Percentiles rank a stretch among this genome's conserved stretches.
These are phyloP conservation scores for Guyanaporus albipodus DNA, from an alignment of 768 basidiomycete species.

Conservation along the genomic window DNA sequence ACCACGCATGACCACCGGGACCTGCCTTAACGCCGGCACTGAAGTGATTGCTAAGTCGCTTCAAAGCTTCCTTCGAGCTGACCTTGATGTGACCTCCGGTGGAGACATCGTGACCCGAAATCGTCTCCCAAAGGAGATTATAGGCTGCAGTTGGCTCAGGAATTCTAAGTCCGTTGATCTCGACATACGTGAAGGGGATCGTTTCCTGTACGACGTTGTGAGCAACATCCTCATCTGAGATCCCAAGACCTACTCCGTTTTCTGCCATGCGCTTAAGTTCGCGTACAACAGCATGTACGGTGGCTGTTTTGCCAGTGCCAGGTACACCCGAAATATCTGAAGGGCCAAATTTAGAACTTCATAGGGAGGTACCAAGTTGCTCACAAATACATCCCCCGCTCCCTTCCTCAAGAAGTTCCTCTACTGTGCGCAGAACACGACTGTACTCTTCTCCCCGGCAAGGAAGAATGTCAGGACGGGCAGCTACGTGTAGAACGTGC, in stretches of 20 bases:
- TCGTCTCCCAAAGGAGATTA: slow-evolving; percentile 84
- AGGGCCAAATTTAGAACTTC: background rate
- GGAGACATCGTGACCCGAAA: slow-evolving; percentile 73
- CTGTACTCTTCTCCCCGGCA: slow-evolving; percentile 86
- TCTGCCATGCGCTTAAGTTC: slow-evolving; percentile 89
- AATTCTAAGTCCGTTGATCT: slow-evolving; percentile 94
- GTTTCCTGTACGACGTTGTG: slow-evolving; percentile 58
- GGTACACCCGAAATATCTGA: slow-evolving; percentile 96
- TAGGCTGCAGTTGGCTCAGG: slow-evolving; percentile 94
- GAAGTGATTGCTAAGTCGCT: slow-evolving; percentile 75
- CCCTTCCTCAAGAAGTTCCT: slow-evolving; percentile 85
- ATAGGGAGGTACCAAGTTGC: slow-evolving; percentile 23
- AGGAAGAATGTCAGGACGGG: slow-evolving; percentile 83
- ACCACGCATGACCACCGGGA: slow-evolving; percentile 89
- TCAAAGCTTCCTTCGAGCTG: slow-evolving; percentile 78
- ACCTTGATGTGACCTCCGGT: slow-evolving; percentile 62
- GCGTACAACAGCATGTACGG: slow-evolving; percentile 88
- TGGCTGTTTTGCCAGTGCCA: slow-evolving; percentile 99
- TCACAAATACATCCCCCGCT: slow-evolving; percentile 94
- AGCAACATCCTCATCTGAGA: background rate
- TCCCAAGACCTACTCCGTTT: slow-evolving; percentile 51
- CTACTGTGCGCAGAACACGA: slow-evolving; percentile 69
- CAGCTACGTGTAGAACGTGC: slow-evolving; percentile 90
- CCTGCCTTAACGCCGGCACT: slow-evolving; percentile 58
- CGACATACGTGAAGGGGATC: slow-evolving; percentile 92